Percentiles rank a stretch among this genome's conserved stretches.
Evolutionary conservation across 352 stramenopile genomes (phyloP).

Genomic region (Globisporangium viniferum): DNA sequence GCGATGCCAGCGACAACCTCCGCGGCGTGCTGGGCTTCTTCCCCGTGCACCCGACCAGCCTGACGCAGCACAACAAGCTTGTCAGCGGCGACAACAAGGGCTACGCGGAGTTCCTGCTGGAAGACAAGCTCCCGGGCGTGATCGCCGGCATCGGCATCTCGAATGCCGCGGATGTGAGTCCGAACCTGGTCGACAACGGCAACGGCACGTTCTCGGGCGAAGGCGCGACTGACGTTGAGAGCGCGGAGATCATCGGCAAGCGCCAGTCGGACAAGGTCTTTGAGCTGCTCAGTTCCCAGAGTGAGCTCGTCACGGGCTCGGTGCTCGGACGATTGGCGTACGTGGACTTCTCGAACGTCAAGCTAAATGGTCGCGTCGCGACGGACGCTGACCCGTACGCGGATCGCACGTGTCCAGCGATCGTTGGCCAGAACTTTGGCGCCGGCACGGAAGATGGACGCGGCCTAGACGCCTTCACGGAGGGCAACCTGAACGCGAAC

Average conservation of each 20-base stretch:
- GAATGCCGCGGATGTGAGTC: conserved; percentile 41
- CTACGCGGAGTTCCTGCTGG: conserved; percentile 42
- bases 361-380: conserved; percentile 11
- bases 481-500: conserved; percentile 37
- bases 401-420: conserved; percentile 35
- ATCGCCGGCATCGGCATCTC: conserved; percentile 36
- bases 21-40: conserved; percentile 67
- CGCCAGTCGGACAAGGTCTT: conserved; percentile 33
- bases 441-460: conserved; percentile 45
- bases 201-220: conserved; percentile 39
- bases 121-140: conserved; percentile 27
- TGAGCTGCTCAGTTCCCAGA: conserved; percentile 20
- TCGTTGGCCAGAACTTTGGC: conserved; percentile 50
- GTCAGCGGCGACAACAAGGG: conserved; percentile 83
- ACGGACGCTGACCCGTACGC: conserved; percentile 25
- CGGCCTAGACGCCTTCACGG: conserved; percentile 23
- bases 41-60: conserved; percentile 77
- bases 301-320: conserved; percentile 24
- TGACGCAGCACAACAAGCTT: conserved; percentile 66
- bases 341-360: conserved; percentile 45
- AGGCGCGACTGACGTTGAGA: conserved; percentile 27
- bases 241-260: conserved; percentile 38
- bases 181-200: conserved; percentile 41
- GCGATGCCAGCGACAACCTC: conserved; percentile 23
- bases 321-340: conserved; percentile 35